Conservation (phyloP, 192 early-diverging fungal genomes). For the Coemansia umbellata region DNA sequence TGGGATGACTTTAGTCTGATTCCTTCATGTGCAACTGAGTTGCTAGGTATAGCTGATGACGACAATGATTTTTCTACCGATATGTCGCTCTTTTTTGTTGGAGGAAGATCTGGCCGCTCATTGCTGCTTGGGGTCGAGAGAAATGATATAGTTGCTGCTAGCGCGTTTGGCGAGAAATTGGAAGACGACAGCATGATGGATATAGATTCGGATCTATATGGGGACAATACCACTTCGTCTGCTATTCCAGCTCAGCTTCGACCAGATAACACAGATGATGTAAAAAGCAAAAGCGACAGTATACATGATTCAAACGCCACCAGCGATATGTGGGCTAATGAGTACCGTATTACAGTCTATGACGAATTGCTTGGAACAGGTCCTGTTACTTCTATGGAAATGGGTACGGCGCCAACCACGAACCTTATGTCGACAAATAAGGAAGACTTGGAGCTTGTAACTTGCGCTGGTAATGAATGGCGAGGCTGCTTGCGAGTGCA, state of each 20-base stretch:
- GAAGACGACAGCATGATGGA: constrained; percentile 3
- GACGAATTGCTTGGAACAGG: constrained; percentile 78
- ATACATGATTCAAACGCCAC: constrained; percentile 5
- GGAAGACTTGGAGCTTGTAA: constrained; percentile 55
- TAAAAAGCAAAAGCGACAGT: constrained; percentile 32
- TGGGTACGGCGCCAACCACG: constrained; percentile 53
- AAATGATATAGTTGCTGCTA: too few species aligned
- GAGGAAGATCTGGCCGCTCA: constrained; percentile 34
- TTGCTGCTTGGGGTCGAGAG: constrained; percentile 28
- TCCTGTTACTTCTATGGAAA: constrained; percentile 68
- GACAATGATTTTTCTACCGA: constrained; percentile 8
- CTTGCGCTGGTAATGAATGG: constrained; percentile 56
- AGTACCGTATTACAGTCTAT: constrained; percentile 63
- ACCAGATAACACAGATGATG: not conserved
- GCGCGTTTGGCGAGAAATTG: too few species aligned
- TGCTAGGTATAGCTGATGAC: constrained; percentile 15
- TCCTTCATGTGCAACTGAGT: constrained; percentile 27
- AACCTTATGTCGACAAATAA: not conserved
- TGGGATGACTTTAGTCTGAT: constrained; percentile 34
- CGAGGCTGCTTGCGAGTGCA: constrained; percentile 59
- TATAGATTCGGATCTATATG: constrained; percentile 35
- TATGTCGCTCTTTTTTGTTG: constrained; percentile 30
- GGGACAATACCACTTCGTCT: constrained; percentile 9
- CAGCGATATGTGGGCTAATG: constrained; percentile 25
- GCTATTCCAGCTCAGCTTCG: constrained; percentile 4